Conservation (phyloP, 805 yeast species). For the Saccharomycopsis microspora region DNA sequence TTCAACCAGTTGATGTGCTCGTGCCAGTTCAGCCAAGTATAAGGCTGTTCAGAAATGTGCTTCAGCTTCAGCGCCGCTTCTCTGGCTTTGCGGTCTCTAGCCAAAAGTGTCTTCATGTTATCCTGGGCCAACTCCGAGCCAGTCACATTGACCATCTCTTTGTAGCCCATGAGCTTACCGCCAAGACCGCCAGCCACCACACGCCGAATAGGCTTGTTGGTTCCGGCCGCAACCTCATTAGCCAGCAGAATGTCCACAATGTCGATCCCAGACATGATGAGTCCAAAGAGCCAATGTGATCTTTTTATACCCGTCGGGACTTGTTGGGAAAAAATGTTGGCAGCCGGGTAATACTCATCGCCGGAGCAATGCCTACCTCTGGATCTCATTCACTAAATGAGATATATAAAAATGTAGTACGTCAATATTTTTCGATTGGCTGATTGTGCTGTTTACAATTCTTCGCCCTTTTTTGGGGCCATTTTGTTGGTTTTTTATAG, state of each 20-base stretch:
- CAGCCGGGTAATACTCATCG: no score
- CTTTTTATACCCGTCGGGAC: no score
- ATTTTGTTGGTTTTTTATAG: no score
- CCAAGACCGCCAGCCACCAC: constrained; percentile 71
- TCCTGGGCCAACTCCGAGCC: constrained; percentile 51
- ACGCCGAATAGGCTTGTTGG: constrained; percentile 56
- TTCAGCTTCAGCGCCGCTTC: constrained; percentile 26
- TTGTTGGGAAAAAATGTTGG: no score
- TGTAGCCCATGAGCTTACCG: constrained; percentile 74
- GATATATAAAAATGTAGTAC: no score
- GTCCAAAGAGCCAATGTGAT: no score
- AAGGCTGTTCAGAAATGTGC: constrained; percentile 71
- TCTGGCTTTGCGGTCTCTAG: constrained; percentile 31
- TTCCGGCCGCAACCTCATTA: constrained; percentile 74
- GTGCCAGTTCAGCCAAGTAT: constrained; percentile 66
- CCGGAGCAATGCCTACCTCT: no score
- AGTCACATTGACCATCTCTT: constrained; percentile 54
- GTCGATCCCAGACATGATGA: constrained; percentile 17
- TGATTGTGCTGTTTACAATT: no score
- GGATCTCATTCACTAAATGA: no score
- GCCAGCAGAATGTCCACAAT: constrained; percentile 55
- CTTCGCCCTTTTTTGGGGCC: no score
- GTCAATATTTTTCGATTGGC: no score
- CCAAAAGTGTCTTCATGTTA: constrained; percentile 35
- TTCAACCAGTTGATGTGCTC: constrained; percentile 74